Evolutionary conservation across 2,329 filamentous ascomycete species (phyloP).

Genomic region (Parascedosporium putredinis): DNA sequence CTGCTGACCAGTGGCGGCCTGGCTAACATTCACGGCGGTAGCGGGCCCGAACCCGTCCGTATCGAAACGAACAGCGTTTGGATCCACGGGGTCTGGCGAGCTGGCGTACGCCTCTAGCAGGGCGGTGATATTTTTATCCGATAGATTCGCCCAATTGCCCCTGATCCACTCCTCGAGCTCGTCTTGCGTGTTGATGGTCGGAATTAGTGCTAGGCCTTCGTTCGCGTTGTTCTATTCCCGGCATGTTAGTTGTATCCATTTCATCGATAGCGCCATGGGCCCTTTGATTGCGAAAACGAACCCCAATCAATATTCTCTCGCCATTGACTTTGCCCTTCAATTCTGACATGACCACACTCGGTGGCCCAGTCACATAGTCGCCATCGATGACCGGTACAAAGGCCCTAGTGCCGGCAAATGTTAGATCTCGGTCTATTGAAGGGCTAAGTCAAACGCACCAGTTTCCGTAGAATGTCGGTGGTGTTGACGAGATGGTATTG

Average conservation of each 20-base stretch:
- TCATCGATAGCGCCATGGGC: background rate
- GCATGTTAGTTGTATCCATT: background rate
- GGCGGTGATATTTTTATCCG: constrained; percentile 18
- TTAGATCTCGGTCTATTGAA: background rate
- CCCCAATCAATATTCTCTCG: constrained; percentile 19
- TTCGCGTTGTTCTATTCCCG: constrained; percentile 23
- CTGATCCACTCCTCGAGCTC: constrained; percentile 23
- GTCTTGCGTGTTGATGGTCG: constrained; percentile 20
- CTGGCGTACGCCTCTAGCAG: constrained; percentile 21
- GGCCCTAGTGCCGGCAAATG: constrained; percentile 21
- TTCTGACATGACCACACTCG: constrained; percentile 17
- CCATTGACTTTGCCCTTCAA: constrained; percentile 21
- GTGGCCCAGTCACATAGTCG: constrained; percentile 19
- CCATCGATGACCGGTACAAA: constrained; percentile 29
- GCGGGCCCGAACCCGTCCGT: constrained; percentile 25
- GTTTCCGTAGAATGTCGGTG: constrained; percentile 6
- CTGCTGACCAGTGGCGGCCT: constrained; percentile 40
- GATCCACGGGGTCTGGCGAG: constrained; percentile 14
- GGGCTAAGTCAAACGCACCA: background rate
- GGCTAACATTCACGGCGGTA: constrained; percentile 39
- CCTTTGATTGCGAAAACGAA: constrained; percentile 7
- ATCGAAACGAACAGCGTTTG: constrained; percentile 21
- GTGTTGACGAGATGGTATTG: constrained; percentile 17
- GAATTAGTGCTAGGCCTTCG: constrained; percentile 26
- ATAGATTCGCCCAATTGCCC: constrained; percentile 23